These are phyloP conservation scores for Iris macrosiphon DNA, from an alignment of 106 monocot genomes.

Conservation along the genomic window DNA sequence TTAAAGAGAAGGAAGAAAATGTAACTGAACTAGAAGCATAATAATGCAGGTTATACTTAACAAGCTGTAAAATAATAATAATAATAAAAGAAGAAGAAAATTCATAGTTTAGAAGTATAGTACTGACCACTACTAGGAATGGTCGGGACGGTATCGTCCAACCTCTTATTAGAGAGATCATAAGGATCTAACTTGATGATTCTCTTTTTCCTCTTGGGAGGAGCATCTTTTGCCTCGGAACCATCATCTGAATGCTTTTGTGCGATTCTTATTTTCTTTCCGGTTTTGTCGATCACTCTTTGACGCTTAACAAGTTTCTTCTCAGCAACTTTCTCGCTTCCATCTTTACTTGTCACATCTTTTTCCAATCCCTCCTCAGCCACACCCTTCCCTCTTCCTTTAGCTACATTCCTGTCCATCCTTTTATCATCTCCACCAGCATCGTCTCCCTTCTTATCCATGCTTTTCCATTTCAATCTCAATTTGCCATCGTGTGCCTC, in stretches of 20 bases:
- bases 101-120: neutral
- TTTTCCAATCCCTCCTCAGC: conserved; percentile 6
- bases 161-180: conserved; percentile 73
- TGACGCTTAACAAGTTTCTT: conserved; percentile 9
- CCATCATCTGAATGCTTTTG: conserved; percentile 24
- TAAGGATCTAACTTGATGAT: conserved; percentile 59
- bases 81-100: neutral
- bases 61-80: neutral
- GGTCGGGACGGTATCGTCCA: conserved; percentile 39
- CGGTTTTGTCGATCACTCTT: conserved; percentile 33
- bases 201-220: conserved; percentile 44
- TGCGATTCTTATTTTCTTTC: conserved; percentile 39
- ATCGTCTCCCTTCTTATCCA: neutral
- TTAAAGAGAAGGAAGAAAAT: too few species aligned
- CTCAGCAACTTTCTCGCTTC: conserved; percentile 4
- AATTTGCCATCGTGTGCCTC: conserved; percentile 3
- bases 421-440: neutral
- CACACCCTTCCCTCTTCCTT: neutral
- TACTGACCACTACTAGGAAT: conserved; percentile 28
- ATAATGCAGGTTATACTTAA: too few species aligned
- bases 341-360: conserved; percentile 2
- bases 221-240: conserved; percentile 16
- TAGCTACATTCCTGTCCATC: neutral
- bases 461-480: conserved; percentile 9
- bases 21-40: too few species aligned